Conservation (phyloP, 2,329 filamentous ascomycete genomes). For the Hypoxylon sp. region DNA sequence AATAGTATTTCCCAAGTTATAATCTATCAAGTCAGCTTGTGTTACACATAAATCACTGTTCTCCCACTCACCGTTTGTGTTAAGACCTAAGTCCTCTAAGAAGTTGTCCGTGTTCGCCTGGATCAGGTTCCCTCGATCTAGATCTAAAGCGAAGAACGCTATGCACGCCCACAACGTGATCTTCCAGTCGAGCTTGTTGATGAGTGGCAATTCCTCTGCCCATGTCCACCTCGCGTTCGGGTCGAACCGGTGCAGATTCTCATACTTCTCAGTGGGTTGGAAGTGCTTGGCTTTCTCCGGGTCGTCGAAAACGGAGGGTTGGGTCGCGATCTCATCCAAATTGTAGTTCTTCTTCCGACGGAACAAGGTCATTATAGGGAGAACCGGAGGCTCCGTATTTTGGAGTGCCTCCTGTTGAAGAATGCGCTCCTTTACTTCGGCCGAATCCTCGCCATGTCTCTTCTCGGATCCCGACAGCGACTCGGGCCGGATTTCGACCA, state of each 20-base stretch:
- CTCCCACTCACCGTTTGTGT: slow-evolving; percentile 52
- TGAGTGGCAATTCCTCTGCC: slow-evolving; percentile 50
- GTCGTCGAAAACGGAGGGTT: slow-evolving; percentile 61
- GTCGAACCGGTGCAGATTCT: slow-evolving; percentile 54
- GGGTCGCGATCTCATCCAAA: slow-evolving; percentile 56
- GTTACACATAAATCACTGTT: slow-evolving; percentile 16
- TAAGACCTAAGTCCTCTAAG: slow-evolving; percentile 53
- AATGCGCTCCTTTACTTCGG: slow-evolving; percentile 29
- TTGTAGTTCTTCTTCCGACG: slow-evolving; percentile 39
- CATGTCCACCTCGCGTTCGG: slow-evolving; percentile 53
- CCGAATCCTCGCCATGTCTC: slow-evolving; percentile 21
- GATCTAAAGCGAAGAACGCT: slow-evolving; percentile 68
- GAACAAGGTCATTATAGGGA: slow-evolving; percentile 48
- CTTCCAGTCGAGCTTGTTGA: slow-evolving; percentile 63
- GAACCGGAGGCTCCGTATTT: slow-evolving; percentile 45
- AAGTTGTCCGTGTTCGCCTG: slow-evolving; percentile 56
- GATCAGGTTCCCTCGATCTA: slow-evolving; percentile 63
- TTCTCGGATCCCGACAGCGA: slow-evolving; percentile 36
- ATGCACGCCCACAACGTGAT: slow-evolving; percentile 67
- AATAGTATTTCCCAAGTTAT: slow-evolving; percentile 42
- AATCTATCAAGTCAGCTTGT: slow-evolving; percentile 42
- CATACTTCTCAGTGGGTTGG: slow-evolving; percentile 52
- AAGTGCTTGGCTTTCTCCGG: slow-evolving; percentile 58
- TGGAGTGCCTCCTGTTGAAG: slow-evolving; percentile 43
- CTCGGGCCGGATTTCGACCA: slow-evolving; percentile 28